Evolutionary conservation across 2,329 filamentous ascomycete genomes (phyloP), one percentile per base, ranked within the genome.

Genomic region (Ophiostoma populinum): DNA sequence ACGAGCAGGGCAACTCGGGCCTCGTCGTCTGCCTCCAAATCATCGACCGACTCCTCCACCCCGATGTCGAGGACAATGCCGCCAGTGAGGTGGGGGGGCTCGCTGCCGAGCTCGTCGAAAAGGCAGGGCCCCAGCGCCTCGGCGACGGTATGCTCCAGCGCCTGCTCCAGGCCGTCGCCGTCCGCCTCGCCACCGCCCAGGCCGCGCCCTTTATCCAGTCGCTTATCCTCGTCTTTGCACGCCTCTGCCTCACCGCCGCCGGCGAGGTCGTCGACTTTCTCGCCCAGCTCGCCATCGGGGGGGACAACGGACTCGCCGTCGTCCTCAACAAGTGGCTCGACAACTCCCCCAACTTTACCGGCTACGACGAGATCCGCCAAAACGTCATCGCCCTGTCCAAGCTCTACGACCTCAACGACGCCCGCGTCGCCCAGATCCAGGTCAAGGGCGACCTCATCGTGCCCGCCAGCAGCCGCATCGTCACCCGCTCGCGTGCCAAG

Each of bases 301-400:
- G 75, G 13, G 66, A 80, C 50, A 92, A 68, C 48, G 90, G 86
- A n/a, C 61, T 98, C 7, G 73, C 86, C 43, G 75, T 94, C 17
- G 90, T 98, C 4, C 61, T 95, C 45, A 69, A 75, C 56, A 94
- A 95, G 57, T 98, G 90, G 90, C 64, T 98, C 1, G 90, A 95
- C 59, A 93, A 95, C 55, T 93, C 85, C 4, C 71, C 92, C 55
- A 92, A 80, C 55, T 98, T 98, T 57, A 85, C 85, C n/a, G 90
- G 90, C 10, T 98, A 94, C 47, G 86, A 95, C 48, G 87, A 94
- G 55, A 95, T 95, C 47, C 73, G 86, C 46, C 83, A 94, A 55
- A 98, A 95, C 50, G 82, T 94, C 40, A 87, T 93, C 46, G 90
- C 90, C 6, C 67, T 98, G 3, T 86, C 85, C 0, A 93, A 92